phyloP scores from a whole-genome alignment of 163 green algal genomes.

The Coccomyxa subellipsoidea region DNA sequence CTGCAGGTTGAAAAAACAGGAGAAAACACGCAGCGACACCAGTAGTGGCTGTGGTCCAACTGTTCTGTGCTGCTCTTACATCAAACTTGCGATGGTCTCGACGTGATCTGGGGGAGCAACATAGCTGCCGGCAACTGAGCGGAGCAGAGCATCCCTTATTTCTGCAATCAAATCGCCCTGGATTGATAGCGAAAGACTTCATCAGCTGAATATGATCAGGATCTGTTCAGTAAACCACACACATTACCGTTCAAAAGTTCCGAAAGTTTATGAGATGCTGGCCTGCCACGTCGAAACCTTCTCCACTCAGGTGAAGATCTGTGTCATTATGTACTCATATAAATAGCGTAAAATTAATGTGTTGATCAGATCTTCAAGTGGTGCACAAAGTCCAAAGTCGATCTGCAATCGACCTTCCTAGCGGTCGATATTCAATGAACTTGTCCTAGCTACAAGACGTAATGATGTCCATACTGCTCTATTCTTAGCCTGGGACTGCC shows the following conservation, averaged over 20 bases:
- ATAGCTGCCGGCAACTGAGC: neutral
- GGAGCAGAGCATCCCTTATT: neutral
- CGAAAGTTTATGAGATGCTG: neutral
- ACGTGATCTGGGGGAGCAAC: neutral
- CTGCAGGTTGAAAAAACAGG: neutral
- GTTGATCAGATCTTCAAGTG: too few species aligned
- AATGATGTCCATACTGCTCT: too few species aligned
- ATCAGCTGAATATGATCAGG: neutral
- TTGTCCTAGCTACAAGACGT: too few species aligned
- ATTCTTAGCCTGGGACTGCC: too few species aligned
- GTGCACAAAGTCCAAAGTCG: too few species aligned
- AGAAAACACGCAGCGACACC: neutral
- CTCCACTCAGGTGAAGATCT: neutral
- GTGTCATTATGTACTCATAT: neutral
- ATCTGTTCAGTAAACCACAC: neutral
- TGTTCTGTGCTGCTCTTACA: neutral
- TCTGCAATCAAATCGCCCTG: neutral
- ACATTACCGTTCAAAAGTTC: neutral
- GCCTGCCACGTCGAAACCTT: neutral
- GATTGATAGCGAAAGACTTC: neutral
- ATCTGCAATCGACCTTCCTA: too few species aligned
- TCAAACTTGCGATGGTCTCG: neutral
- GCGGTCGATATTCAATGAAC: too few species aligned
- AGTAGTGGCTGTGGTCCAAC: neutral
- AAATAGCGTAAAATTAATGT: too few species aligned